Percentiles rank a stretch among this genome's conserved stretches.
phyloP scores from a whole-genome alignment of 345 rosid genomes.

The Aquilaria yunnanensis region DNA sequence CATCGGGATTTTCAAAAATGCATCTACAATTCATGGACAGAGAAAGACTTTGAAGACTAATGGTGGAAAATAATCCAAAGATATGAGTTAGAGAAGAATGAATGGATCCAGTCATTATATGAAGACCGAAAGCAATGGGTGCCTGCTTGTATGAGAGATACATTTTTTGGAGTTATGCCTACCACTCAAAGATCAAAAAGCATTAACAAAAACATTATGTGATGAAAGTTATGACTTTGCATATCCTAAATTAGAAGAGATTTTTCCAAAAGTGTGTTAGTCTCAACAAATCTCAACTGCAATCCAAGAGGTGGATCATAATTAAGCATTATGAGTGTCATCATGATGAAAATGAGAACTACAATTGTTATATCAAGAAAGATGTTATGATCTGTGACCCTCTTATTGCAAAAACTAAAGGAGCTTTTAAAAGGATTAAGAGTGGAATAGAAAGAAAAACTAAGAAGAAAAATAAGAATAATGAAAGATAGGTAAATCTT shows the following conservation, averaged over 20 bases:
- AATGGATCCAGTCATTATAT: slow-evolving; percentile 37
- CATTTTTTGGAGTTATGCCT: slow-evolving; percentile 12
- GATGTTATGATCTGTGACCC: too few species aligned
- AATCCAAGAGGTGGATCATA: too few species aligned
- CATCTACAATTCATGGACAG: slow-evolving; percentile 38
- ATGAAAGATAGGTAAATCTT: too few species aligned
- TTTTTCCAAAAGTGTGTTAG: too few species aligned
- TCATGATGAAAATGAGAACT: too few species aligned
- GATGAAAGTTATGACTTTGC: too few species aligned
- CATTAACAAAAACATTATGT: too few species aligned
- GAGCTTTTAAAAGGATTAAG: not conserved
- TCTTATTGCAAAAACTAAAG: not conserved
- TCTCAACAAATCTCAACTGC: too few species aligned
- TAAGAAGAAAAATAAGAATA: not conserved
- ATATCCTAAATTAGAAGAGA: too few species aligned
- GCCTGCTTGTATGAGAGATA: slow-evolving; percentile 29
- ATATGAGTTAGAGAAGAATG: slow-evolving; percentile 35
- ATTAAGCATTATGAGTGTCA: too few species aligned
- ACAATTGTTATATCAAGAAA: too few species aligned
- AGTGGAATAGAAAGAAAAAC: not conserved
- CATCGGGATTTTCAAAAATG: slow-evolving; percentile 17
- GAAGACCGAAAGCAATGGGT: slow-evolving; percentile 46
- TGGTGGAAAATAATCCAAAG: slow-evolving; percentile 36
- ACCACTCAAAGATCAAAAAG: too few species aligned
- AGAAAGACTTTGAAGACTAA: slow-evolving; percentile 32